Evolutionary conservation across 140 eudicot species (phyloP).

Genomic region (Ambrosia hybrid): DNA sequence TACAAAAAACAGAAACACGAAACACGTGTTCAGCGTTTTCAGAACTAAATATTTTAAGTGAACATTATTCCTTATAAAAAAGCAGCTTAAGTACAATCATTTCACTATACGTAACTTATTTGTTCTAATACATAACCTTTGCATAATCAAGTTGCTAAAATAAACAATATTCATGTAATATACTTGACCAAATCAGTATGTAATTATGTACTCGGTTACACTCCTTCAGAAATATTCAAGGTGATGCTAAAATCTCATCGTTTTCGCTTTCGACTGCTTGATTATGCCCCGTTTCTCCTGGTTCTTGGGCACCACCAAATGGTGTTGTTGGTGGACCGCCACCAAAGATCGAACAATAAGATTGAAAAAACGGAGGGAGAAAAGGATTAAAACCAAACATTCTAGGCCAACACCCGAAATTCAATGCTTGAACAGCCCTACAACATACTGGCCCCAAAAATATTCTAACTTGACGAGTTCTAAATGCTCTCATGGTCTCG

Average conservation of each 20-base stretch:
- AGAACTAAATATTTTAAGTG: too few species aligned
- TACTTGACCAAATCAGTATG: neutral
- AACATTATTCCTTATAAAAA: neutral
- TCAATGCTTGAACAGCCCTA: constrained; percentile 28
- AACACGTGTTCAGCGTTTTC: too few species aligned
- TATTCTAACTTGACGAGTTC: constrained; percentile 22
- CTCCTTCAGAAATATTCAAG: constrained; percentile 11
- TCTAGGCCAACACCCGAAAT: constrained; percentile 32
- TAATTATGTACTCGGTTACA: neutral
- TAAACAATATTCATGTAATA: constrained; percentile 1
- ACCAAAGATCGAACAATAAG: constrained; percentile 26
- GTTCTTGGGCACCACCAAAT: constrained; percentile 1
- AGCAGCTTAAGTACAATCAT: neutral
- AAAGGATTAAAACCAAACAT: constrained; percentile 29
- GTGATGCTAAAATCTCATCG: neutral
- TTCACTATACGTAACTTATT: constrained; percentile 1
- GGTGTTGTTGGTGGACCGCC: neutral
- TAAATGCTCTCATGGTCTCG: constrained; percentile 3
- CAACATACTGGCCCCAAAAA: constrained; percentile 36
- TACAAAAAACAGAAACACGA: too few species aligned
- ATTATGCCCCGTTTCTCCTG: neutral
- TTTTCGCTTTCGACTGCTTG: constrained; percentile 2
- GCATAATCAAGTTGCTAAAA: constrained; percentile 13
- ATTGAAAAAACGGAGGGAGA: constrained; percentile 21
- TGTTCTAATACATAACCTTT: neutral